Conservation (phyloP, 495 filamentous ascomycete species). For the Penicillium bovifimosum region DNA sequence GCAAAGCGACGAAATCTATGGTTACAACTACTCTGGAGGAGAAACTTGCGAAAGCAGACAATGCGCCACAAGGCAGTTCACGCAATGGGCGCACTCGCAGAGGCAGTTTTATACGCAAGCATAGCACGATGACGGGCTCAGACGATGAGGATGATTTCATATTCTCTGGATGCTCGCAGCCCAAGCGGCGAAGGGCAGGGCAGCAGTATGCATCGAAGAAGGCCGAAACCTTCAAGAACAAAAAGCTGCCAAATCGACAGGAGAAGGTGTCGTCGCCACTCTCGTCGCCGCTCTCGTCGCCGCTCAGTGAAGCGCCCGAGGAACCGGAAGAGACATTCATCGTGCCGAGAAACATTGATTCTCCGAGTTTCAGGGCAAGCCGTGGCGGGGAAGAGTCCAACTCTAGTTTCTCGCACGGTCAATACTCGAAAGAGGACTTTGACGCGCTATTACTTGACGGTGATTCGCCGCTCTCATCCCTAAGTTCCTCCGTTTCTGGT, state of each 20-base stretch:
- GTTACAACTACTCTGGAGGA: conserved; percentile 15
- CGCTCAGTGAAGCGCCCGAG: not conserved
- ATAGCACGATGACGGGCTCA: conserved; percentile 2
- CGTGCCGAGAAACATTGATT: conserved; percentile 23
- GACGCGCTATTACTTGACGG: not conserved
- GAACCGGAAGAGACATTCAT: conserved; percentile 22
- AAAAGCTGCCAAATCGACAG: not conserved
- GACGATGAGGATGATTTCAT: conserved; percentile 17
- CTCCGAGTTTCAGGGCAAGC: conserved; percentile 14
- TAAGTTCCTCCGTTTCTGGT: not conserved
- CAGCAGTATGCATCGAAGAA: conserved; percentile 15
- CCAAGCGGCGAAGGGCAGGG: conserved; percentile 19
- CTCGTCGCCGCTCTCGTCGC: not conserved
- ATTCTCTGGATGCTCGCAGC: conserved; percentile 11
- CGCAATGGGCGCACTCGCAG: conserved; percentile 5
- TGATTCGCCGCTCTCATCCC: conserved; percentile 14
- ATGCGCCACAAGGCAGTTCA: not conserved
- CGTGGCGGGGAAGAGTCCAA: not conserved
- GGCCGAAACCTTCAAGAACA: not conserved
- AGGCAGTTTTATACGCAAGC: not conserved
- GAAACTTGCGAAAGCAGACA: conserved; percentile 15
- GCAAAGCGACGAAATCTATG: not conserved
- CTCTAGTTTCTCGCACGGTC: conserved; percentile 24
- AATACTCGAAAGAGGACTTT: conserved; percentile 5
- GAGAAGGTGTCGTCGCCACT: not conserved